Percentiles rank a stretch among this genome's conserved stretches.
phyloP scores from a whole-genome alignment of 192 early-diverging fungal species.

The Rhizophagus clarus region DNA sequence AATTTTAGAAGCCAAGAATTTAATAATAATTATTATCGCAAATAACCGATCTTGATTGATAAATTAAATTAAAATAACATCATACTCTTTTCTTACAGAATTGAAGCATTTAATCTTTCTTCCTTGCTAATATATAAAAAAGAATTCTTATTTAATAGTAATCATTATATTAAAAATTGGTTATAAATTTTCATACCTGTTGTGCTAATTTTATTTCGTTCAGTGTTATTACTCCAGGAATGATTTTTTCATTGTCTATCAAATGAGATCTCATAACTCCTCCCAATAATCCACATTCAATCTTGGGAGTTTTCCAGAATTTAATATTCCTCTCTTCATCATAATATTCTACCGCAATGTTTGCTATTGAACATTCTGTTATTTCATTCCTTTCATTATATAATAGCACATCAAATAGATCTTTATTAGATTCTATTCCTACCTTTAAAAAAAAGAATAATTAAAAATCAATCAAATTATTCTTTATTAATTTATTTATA shows the following conservation, averaged over 20 bases:
- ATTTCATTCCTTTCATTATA: slow-evolving; percentile 53
- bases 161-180: not conserved
- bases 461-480: not conserved
- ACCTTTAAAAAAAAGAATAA: slow-evolving; percentile 26
- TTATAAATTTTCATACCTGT: slow-evolving; percentile 36
- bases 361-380: slow-evolving; percentile 58
- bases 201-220: slow-evolving; percentile 48
- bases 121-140: slow-evolving; percentile 40
- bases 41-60: no score
- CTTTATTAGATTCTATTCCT: slow-evolving; percentile 24
- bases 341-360: slow-evolving; percentile 49
- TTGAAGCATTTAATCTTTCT: slow-evolving; percentile 58
- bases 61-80: slow-evolving; percentile 33
- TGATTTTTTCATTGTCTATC: slow-evolving; percentile 40
- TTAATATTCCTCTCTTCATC: slow-evolving; percentile 30
- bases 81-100: slow-evolving; percentile 54
- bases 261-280: slow-evolving; percentile 51
- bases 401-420: slow-evolving; percentile 54
- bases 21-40: no score
- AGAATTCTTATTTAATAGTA: slow-evolving; percentile 1
- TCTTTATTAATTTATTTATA: not conserved
- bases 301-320: slow-evolving; percentile 53
- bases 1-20: no score
- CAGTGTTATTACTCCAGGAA: slow-evolving; percentile 45
- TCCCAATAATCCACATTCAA: slow-evolving; percentile 43